A percentile compares a stretch with the other conserved stretches of the same genome.
Evolutionary conservation across 768 basidiomycete species (phyloP).

Genomic region (Heimioporus sp.): DNA sequence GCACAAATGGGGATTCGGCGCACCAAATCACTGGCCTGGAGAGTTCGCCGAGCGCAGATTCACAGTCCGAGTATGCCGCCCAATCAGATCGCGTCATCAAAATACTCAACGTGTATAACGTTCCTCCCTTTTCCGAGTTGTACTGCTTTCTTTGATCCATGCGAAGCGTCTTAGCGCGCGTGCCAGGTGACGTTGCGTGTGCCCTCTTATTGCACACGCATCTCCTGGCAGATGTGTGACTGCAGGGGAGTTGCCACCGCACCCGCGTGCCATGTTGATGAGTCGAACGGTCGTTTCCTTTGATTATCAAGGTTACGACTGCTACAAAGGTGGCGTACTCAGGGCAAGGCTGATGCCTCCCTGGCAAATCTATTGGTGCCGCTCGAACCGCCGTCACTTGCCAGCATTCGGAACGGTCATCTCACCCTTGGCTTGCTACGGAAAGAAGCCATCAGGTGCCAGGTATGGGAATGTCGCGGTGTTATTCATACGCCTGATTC

Average conservation of each 20-base stretch:
- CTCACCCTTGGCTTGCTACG: neutral
- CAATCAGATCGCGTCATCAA: constrained; percentile 21
- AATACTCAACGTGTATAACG: constrained; percentile 23
- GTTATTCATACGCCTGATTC: constrained; percentile 1
- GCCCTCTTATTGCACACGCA: constrained; percentile 13
- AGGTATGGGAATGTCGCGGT: constrained; percentile 7
- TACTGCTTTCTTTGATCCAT: constrained; percentile 21
- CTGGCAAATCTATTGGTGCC: constrained; percentile 10
- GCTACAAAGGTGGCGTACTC: constrained; percentile 18
- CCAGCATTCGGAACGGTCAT: constrained; percentile 2
- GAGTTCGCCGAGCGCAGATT: constrained; percentile 23
- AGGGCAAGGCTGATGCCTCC: constrained; percentile 14
- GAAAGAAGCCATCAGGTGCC: constrained; percentile 1
- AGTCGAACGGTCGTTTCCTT: constrained; percentile 5
- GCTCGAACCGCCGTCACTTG: constrained; percentile 10
- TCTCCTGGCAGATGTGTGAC: constrained; percentile 12
- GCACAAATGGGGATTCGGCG: constrained; percentile 27
- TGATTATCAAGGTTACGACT: constrained; percentile 16
- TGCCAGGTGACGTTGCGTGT: constrained; percentile 20
- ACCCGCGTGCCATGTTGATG: constrained; percentile 17
- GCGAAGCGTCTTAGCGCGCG: constrained; percentile 21
- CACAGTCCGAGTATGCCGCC: constrained; percentile 14
- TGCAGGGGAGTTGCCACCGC: constrained; percentile 24
- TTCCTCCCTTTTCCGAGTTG: constrained; percentile 12
- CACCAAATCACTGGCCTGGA: neutral